phyloP scores from a whole-genome alignment of 2,329 filamentous ascomycete species.

The Diplodia seriata region DNA sequence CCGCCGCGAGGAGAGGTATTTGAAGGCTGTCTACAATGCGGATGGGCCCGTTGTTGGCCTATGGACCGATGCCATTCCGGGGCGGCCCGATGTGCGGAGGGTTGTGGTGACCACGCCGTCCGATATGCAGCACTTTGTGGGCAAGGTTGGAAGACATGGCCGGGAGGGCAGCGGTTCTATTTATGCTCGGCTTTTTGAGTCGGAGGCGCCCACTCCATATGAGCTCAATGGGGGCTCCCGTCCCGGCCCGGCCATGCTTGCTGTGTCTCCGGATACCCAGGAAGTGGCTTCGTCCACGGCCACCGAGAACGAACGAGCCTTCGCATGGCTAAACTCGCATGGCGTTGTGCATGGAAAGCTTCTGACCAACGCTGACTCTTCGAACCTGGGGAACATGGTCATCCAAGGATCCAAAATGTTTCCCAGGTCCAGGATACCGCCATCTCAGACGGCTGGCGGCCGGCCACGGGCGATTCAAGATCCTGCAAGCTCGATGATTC shows the following conservation, averaged over 20 bases:
- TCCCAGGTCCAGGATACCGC: slow-evolving; percentile 73
- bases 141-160: slow-evolving; percentile 73
- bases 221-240: slow-evolving; percentile 69
- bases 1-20: slow-evolving; percentile 89
- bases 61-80: slow-evolving; percentile 77
- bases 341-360: slow-evolving; percentile 89
- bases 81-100: slow-evolving; percentile 74
- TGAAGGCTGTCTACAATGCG: slow-evolving; percentile 82
- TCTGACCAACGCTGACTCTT: slow-evolving; percentile 64
- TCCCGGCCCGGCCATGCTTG: slow-evolving; percentile 69
- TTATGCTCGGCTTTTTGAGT: slow-evolving; percentile 87
- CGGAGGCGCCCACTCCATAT: slow-evolving; percentile 78
- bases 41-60: slow-evolving; percentile 86
- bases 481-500: slow-evolving; percentile 76
- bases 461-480: slow-evolving; percentile 72
- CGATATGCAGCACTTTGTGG: slow-evolving; percentile 80
- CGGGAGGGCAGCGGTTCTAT: slow-evolving; percentile 83
- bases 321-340: slow-evolving; percentile 88
- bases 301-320: slow-evolving; percentile 70
- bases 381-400: slow-evolving; percentile 74
- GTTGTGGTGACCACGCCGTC: slow-evolving; percentile 81
- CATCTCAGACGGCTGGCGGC: slow-evolving; percentile 69
- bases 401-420: slow-evolving; percentile 82
- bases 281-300: slow-evolving; percentile 61
- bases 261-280: slow-evolving; percentile 75